Evolutionary conservation across 116 monocot species (phyloP).

Genomic region (Posidonia oceanica): DNA sequence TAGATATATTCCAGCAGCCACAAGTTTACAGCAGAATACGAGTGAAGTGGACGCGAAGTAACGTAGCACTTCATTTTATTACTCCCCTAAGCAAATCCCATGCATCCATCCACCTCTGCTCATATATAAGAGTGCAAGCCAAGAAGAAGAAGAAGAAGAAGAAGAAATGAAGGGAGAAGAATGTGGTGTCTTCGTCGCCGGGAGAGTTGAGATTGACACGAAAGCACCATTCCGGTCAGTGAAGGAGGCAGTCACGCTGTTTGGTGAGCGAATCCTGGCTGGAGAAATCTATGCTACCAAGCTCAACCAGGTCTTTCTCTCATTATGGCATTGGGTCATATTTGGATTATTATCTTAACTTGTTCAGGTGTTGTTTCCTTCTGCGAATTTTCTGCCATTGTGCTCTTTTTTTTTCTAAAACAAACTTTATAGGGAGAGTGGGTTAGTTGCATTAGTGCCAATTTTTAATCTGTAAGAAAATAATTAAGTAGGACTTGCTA

Average conservation of each 20-base stretch:
- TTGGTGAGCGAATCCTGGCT: conserved; percentile 50
- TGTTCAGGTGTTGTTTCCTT: neutral
- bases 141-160: too few species aligned
- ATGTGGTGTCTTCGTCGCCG: neutral
- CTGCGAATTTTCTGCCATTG: neutral
- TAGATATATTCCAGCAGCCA: too few species aligned
- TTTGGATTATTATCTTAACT: too few species aligned
- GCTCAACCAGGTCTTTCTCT: conserved; percentile 26
- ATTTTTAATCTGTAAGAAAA: too few species aligned
- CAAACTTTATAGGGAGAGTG: too few species aligned
- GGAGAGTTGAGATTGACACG: conserved; percentile 56
- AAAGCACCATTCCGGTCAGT: conserved; percentile 58
- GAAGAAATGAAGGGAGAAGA: conserved; percentile 15
- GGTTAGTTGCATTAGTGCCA: too few species aligned
- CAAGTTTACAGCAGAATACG: neutral
- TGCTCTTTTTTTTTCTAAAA: too few species aligned
- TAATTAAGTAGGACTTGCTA: too few species aligned
- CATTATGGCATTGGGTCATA: neutral
- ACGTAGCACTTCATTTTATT: conserved; percentile 13
- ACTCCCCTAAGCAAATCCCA: neutral
- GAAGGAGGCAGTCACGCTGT: conserved; percentile 57
- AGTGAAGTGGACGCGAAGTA: conserved; percentile 19
- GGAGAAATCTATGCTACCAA: conserved; percentile 48
- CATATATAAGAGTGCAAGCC: too few species aligned
- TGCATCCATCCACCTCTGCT: neutral